Percentiles rank a stretch among this genome's conserved stretches.
Conservation (phyloP, 768 basidiomycete species). For the Trametes punicea region DNA sequence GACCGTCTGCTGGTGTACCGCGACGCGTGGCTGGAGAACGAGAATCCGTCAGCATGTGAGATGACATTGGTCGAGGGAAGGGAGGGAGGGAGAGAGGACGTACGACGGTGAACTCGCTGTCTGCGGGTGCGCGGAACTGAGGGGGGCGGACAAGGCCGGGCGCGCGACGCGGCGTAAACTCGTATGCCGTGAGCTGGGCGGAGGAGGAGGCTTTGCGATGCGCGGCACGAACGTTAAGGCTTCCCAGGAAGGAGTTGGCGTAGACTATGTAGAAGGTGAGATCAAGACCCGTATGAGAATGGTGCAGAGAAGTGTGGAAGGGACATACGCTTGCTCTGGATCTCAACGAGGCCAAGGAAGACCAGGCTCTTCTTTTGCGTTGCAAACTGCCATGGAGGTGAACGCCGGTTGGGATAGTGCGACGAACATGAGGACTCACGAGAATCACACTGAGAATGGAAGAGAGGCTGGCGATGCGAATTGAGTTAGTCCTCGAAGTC, state of each 20-base stretch:
- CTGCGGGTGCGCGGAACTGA: neutral
- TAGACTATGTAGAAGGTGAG: neutral
- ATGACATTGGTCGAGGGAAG: neutral
- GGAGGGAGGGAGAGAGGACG: neutral
- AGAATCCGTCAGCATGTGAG: neutral
- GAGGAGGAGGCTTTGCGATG: neutral
- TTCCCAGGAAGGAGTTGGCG: conserved; percentile 7
- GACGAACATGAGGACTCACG: neutral
- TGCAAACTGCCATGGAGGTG: neutral
- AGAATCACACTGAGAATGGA: conserved; percentile 6
- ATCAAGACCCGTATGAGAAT: neutral
- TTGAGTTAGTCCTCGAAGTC: too few species aligned
- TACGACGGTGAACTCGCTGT: neutral
- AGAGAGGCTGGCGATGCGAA: neutral
- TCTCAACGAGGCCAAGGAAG: conserved; percentile 8
- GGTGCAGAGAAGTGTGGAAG: neutral
- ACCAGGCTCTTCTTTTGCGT: conserved; percentile 7
- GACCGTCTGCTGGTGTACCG: conserved; percentile 9
- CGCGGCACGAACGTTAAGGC: conserved; percentile 2
- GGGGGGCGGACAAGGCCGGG: neutral
- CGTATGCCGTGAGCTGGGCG: neutral
- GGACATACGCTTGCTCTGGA: conserved; percentile 5
- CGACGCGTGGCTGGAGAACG: neutral
- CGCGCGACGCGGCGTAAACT: neutral
- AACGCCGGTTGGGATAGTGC: too few species aligned